These are phyloP conservation scores for Phytopythium montanum DNA, from an alignment of 352 stramenopile species.

Conservation along the genomic window DNA sequence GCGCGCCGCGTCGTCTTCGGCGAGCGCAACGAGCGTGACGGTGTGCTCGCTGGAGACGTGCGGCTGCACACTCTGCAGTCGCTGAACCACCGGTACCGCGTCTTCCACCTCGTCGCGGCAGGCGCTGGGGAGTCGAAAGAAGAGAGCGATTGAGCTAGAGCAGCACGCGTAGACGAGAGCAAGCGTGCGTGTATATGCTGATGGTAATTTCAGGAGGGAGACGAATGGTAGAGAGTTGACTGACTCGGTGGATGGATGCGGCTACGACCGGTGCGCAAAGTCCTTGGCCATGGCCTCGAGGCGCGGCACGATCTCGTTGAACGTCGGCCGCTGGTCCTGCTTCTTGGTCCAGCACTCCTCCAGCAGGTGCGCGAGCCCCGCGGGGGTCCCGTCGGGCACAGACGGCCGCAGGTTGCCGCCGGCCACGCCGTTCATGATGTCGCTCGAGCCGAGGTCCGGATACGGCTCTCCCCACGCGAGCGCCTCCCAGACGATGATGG, in stretches of 20 bases:
- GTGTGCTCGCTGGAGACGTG: slow-evolving; percentile 57
- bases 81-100: slow-evolving; percentile 87
- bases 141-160: background rate
- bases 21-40: slow-evolving; percentile 43
- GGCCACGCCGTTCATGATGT: slow-evolving; percentile 85
- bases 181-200: no score
- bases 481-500: slow-evolving; percentile 87
- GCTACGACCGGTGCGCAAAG: slow-evolving; percentile 27
- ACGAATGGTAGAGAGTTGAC: background rate
- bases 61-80: slow-evolving; percentile 82
- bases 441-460: slow-evolving; percentile 70
- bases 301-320: slow-evolving; percentile 78
- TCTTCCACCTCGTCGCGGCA: slow-evolving; percentile 48
- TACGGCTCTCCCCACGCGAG: slow-evolving; percentile 81
- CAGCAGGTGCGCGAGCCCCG: slow-evolving; percentile 46
- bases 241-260: background rate
- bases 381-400: slow-evolving; percentile 62
- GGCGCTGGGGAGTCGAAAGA: background rate
- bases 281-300: slow-evolving; percentile 81
- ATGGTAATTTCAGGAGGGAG: background rate
- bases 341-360: slow-evolving; percentile 87
- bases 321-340: slow-evolving; percentile 70
- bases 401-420: slow-evolving; percentile 68
- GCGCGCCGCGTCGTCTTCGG: slow-evolving; percentile 75
- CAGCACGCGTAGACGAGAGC: slow-evolving; percentile 2